Conservation (phyloP, 2,329 filamentous ascomycete species). For the Stachybotrys chlorohalonatus region DNA sequence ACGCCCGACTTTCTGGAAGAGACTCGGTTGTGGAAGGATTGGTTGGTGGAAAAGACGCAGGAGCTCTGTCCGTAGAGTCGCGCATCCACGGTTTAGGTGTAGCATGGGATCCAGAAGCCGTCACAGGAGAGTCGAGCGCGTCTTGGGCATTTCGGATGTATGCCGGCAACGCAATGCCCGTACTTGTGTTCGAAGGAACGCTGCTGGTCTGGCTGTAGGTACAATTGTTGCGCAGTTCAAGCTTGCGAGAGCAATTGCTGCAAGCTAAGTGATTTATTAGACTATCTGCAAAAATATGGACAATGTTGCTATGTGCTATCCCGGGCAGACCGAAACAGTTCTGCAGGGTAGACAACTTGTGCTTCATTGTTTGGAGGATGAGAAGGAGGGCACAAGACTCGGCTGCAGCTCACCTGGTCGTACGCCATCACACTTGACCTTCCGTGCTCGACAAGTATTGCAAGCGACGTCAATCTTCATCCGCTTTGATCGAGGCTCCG, state of each 20-base stretch:
- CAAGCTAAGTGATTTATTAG: conserved; percentile 14
- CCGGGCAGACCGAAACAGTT: too few relatives aligned
- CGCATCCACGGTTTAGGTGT: not conserved
- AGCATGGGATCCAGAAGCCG: too few relatives aligned
- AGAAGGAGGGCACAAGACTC: too few relatives aligned
- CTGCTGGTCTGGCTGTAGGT: conserved; percentile 12
- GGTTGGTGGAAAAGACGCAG: not conserved
- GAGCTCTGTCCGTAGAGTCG: not conserved
- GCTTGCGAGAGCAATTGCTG: conserved; percentile 19
- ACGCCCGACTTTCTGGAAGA: not conserved
- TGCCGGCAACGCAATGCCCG: too few relatives aligned
- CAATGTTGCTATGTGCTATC: too few relatives aligned
- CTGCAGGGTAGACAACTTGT: too few relatives aligned
- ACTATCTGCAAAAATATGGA: conserved; percentile 1
- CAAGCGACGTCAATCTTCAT: conserved; percentile 34
- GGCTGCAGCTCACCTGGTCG: conserved; percentile 20
- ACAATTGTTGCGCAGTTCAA: conserved; percentile 17
- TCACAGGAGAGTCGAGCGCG: too few relatives aligned
- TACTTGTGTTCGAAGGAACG: not conserved
- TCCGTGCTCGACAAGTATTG: conserved; percentile 29
- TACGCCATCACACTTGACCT: conserved; percentile 32
- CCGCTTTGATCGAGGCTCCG: conserved; percentile 20
- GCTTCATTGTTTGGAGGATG: too few relatives aligned
- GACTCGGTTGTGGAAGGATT: not conserved
- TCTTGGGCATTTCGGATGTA: too few relatives aligned